A percentile compares a stretch with the other conserved stretches of the same genome.
Conservation (phyloP, 192 early-diverging fungal genomes). For the Coemansia sp. region DNA sequence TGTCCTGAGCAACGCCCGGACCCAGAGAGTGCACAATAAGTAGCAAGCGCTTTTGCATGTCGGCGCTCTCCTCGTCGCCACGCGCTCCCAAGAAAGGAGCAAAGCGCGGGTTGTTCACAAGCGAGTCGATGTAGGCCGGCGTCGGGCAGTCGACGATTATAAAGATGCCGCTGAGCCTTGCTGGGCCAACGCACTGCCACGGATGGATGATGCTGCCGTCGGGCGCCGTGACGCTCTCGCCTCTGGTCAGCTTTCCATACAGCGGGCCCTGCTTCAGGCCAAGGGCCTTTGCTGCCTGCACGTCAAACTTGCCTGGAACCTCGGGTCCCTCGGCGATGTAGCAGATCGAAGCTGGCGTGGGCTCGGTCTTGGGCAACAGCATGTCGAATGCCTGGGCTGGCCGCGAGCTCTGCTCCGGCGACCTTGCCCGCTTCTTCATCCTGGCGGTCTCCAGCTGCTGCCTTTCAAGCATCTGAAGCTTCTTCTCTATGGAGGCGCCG, state of each 20-base stretch:
- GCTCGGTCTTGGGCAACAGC: slow-evolving; percentile 45
- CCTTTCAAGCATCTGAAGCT: slow-evolving; percentile 32
- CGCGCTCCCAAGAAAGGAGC: slow-evolving; percentile 25
- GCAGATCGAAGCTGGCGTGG: slow-evolving; percentile 54
- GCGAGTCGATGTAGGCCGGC: slow-evolving; percentile 52
- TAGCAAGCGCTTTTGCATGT: slow-evolving; percentile 18
- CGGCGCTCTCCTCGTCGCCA: slow-evolving; percentile 8
- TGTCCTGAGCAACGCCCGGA: slow-evolving; percentile 60
- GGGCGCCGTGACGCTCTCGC: slow-evolving; percentile 56
- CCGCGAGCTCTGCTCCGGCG: slow-evolving; percentile 16
- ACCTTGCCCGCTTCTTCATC: slow-evolving; percentile 34
- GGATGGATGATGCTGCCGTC: slow-evolving; percentile 70
- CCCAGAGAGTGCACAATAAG: slow-evolving; percentile 71
- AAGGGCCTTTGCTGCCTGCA: slow-evolving; percentile 60
- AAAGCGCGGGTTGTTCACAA: slow-evolving; percentile 52
- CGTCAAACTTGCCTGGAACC: slow-evolving; percentile 78
- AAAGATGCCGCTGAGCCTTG: slow-evolving; percentile 62
- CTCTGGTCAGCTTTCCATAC: slow-evolving; percentile 60
- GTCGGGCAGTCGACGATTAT: slow-evolving; percentile 69
- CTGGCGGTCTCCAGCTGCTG: slow-evolving; percentile 17
- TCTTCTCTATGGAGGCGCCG: slow-evolving; percentile 25
- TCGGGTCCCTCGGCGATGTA: slow-evolving; percentile 76
- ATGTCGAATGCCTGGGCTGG: slow-evolving; percentile 15
- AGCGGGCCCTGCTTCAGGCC: slow-evolving; percentile 66
- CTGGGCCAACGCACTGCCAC: slow-evolving; percentile 62